Evolutionary conservation across 2,329 filamentous ascomycete species (phyloP), one percentile per base, ranked within the genome.

Genomic region (Neodidymelliopsis sp.): DNA sequence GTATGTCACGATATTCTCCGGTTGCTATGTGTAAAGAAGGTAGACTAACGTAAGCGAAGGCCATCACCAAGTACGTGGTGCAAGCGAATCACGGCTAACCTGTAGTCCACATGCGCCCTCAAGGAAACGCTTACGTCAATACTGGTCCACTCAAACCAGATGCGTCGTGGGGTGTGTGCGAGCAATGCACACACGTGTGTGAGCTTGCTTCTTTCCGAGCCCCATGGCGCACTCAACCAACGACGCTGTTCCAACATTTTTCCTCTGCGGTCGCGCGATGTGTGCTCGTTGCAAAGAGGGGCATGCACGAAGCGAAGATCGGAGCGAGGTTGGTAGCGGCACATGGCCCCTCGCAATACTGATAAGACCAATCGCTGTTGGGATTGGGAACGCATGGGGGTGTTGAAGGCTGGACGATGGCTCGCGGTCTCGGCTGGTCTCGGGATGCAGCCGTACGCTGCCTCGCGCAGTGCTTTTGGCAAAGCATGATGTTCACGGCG

Each of bases 1-100:
- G 78, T 80, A 67, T 68, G 77, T 73, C 28, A 49, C 42, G 37
- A 56, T 41, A 49, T 42, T 50, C 36, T 47, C 50, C 46, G 31
- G 48, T 43, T 46, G 46, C 8, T 44, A 34, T 57, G 58, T 59
- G 59, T 56, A 52, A 49, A 13, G 36, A 41, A 38, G 41, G 42
- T 46, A 52, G 41, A 41, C 48, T 52, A 47, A 52, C 42, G 24
- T 37, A 46, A 46, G 48, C 42, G 41, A 52, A 74, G 73, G 71
- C 73, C 39, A 68, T 75, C 55, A 65, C 68, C 45, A 74, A 74
- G 59, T 75, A 75, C 48, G 65, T 74, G 12, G 60, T 70, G 34
- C 60, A 65, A 52, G 67, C 67, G 65, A 70, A 70, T 71, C 67
- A 69, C 27, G 61, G 60, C 34, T 72, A 64, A 72, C 53, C 54